Percentiles rank a stretch among this genome's conserved stretches.
phyloP scores from a whole-genome alignment of 1,284 basidiomycete genomes.

The Schizophyllum amplum region DNA sequence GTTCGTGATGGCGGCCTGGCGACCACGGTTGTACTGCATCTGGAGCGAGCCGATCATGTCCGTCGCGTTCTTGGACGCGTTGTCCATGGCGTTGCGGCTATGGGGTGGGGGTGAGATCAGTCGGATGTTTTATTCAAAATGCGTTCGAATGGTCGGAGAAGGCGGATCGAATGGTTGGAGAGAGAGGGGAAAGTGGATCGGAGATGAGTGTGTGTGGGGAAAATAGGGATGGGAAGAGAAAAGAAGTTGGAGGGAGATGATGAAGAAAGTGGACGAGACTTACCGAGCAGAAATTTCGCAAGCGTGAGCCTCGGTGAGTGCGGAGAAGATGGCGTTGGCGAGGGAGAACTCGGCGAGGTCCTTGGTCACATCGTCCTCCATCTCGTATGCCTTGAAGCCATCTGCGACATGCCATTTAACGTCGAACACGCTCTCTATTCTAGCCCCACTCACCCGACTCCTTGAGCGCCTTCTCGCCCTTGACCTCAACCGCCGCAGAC shows the following conservation, averaged over 20 bases:
- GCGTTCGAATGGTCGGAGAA: too few relatives aligned
- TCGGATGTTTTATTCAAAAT: too few relatives aligned
- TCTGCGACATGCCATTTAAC: constrained; percentile 32
- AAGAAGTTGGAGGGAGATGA: too few relatives aligned
- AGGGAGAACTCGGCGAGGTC: constrained; percentile 95
- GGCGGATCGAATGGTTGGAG: too few relatives aligned
- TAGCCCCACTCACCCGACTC: constrained; percentile 56
- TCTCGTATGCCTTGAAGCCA: constrained; percentile 88
- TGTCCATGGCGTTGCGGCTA: constrained; percentile 98
- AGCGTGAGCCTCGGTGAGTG: constrained; percentile 93
- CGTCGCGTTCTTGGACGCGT: constrained; percentile 95
- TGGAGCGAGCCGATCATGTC: constrained; percentile 86
- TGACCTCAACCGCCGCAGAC: constrained; percentile 67
- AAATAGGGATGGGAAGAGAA: too few relatives aligned
- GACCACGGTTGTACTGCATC: constrained; percentile 98
- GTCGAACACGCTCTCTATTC: neutral
- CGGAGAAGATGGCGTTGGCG: constrained; percentile 94
- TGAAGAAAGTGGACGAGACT: constrained; percentile 12
- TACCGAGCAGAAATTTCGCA: constrained; percentile 88
- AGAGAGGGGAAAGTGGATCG: too few relatives aligned
- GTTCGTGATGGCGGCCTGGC: constrained; percentile 97
- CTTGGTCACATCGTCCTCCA: constrained; percentile 91
- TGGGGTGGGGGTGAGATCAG: constrained; percentile 15
- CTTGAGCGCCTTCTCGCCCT: constrained; percentile 73
- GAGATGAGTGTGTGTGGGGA: too few relatives aligned